Base-by-base conservation (phyloP, 108 stramenopile genomes). In the Bacterosira constricta region DNA sequence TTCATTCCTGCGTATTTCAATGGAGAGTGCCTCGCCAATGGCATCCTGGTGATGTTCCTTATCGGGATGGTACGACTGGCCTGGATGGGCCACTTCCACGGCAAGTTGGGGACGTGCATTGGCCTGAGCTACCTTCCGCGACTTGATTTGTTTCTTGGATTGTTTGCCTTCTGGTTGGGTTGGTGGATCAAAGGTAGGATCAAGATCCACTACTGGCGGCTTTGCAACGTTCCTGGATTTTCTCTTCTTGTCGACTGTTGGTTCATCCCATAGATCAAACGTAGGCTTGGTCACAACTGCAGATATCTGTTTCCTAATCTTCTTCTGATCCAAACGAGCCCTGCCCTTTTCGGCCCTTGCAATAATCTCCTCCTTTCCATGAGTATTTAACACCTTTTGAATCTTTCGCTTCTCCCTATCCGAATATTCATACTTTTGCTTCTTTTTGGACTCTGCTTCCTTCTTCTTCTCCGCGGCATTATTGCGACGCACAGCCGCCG, bases 41-140 rank as follows among this genome's bases (percentile, higher is more conserved):
- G 83, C 85, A 53, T 85, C 79, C 61, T 84, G 83, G 65, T 94
- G 90, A 9, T 81, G 80, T 36, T 80, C 79, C 27, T 55, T 58
- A 63, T 94, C 93, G 9, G 93, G 93, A 67, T 80, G 84, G 52
- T 94, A 94, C 26, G 90, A 92, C 71, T 94, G 93, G 35, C 93
- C 93, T 6, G 83, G 70, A 29, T 83, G 81, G 36, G 90, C 90
- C 0, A 90, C 69, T 31, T 92, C 90, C 5, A 94, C 73, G 23
- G 89, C 82, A 4, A 90, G 63, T 39, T 25, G 39, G 27, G 68
- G 74, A 18, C 25, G 65, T 10, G 78, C 67, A 1, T 36, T 49
- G 10, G 34, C 56, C 45, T 83, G 63, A 1, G 63, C 47, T 37
- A 72, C 47, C 15, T 41, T 51, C 2, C 79, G 75, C 30, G 61